A percentile compares a stretch with the other conserved stretches of the same genome.
phyloP scores from a whole-genome alignment of 805 yeast species.

The Komagataella populi region DNA sequence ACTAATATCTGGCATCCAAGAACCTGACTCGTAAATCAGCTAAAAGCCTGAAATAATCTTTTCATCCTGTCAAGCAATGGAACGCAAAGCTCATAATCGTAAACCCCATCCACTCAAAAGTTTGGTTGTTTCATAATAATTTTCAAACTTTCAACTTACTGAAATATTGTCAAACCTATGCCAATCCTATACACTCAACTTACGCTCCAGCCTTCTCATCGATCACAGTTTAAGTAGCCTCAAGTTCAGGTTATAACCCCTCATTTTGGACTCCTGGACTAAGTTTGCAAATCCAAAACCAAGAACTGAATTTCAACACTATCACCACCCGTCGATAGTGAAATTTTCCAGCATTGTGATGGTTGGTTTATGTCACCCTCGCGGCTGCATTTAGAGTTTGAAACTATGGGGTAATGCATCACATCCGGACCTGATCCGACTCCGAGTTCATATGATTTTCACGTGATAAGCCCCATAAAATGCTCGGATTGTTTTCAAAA shows the following conservation, averaged over 20 bases:
- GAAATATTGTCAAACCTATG: background rate
- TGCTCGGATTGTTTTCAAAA: background rate
- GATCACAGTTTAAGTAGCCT: background rate
- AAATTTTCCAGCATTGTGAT: background rate
- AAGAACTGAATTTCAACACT: background rate
- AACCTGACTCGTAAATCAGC: too few species aligned
- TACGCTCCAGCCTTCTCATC: background rate
- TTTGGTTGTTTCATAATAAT: too few species aligned
- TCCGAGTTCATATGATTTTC: background rate
- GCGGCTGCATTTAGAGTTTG: background rate
- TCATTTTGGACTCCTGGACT: background rate
- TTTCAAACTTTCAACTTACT: too few species aligned
- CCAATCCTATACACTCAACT: background rate
- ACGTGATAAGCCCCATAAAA: background rate
- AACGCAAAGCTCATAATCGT: too few species aligned
- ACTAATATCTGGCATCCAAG: too few species aligned
- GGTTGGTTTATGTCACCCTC: background rate
- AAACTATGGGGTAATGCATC: background rate
- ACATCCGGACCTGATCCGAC: background rate
- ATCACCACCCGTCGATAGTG: background rate
- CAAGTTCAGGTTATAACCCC: background rate
- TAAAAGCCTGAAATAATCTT: too few species aligned
- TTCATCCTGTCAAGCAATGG: too few species aligned
- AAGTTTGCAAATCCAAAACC: background rate
- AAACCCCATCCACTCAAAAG: background rate